A percentile compares a stretch with the other conserved stretches of the same genome.
phyloP scores from a whole-genome alignment of 192 early-diverging fungal genomes.

The Coemansia sp. region DNA sequence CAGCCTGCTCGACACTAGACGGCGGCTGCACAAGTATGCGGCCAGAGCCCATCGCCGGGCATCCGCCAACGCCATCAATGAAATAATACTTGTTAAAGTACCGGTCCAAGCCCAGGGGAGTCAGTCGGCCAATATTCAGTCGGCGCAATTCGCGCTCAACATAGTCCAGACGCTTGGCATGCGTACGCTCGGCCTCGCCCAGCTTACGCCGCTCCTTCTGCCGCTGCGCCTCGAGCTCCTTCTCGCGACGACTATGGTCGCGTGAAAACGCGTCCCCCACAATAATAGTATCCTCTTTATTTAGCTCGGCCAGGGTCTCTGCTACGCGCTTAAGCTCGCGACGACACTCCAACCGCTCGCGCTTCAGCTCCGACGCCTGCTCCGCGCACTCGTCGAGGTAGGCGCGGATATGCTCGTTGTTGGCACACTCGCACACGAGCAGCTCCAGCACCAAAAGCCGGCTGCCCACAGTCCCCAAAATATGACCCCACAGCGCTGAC shows the following conservation, averaged over 20 bases:
- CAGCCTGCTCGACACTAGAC: conserved; percentile 42
- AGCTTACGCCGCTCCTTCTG: conserved; percentile 52
- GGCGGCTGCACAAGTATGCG: conserved; percentile 66
- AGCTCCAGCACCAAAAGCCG: conserved; percentile 71
- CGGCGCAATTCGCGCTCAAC: conserved; percentile 73
- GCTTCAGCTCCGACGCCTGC: conserved; percentile 67
- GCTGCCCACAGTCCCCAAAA: conserved; percentile 45
- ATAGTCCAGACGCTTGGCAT: conserved; percentile 52
- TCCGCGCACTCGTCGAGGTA: conserved; percentile 79
- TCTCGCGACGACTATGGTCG: conserved; percentile 34
- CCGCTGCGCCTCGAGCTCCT: conserved; percentile 44
- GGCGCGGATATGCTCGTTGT: conserved; percentile 60
- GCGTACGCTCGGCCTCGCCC: conserved; percentile 48
- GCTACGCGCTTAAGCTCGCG: conserved; percentile 64
- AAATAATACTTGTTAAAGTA: conserved; percentile 90
- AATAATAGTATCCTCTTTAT: conserved; percentile 22
- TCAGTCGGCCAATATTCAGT: conserved; percentile 67
- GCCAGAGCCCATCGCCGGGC: conserved; percentile 54
- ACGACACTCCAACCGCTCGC: conserved; percentile 73
- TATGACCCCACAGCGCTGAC: conserved; percentile 13
- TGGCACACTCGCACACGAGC: conserved; percentile 62
- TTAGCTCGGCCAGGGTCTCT: conserved; percentile 55
- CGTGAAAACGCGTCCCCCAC: conserved; percentile 14
- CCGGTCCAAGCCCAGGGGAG: conserved; percentile 80
- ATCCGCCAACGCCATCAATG: conserved; percentile 78